A percentile compares a stretch with the other conserved stretches of the same genome.
phyloP scores from a whole-genome alignment of 345 rosid species.

The Arabis hirsuta region DNA sequence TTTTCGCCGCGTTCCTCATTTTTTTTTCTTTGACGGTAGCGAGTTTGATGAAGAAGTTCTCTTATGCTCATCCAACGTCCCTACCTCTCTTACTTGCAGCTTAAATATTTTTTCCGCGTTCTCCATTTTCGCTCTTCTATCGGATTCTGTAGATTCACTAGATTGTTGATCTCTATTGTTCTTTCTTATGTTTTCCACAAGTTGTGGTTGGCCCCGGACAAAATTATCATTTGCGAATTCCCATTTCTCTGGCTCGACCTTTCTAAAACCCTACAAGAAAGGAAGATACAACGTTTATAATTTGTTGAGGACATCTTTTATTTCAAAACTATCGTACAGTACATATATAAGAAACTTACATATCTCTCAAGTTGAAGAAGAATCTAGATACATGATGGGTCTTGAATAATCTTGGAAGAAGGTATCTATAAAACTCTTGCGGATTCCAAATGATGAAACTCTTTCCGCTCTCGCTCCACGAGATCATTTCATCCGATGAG shows the following conservation, averaged over 20 bases:
- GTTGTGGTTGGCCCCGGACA: background rate
- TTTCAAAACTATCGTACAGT: no score
- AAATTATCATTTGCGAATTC: background rate
- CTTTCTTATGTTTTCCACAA: background rate
- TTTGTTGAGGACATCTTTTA: background rate
- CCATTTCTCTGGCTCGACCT: background rate
- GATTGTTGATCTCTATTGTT: background rate
- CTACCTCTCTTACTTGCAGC: background rate
- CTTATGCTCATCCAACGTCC: no score
- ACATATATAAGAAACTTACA: background rate
- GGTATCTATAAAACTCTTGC: background rate
- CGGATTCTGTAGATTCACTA: background rate
- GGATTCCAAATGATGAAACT: slow-evolving; percentile 11
- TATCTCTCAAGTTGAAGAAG: background rate
- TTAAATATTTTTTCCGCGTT: background rate
- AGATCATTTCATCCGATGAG: background rate
- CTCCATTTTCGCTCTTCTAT: background rate
- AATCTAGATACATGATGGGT: background rate
- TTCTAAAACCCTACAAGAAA: background rate
- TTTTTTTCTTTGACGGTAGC: background rate
- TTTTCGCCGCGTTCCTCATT: no score
- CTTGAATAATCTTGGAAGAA: background rate
- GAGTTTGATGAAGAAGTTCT: no score
- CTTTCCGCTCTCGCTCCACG: no score
- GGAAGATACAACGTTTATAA: background rate